Base-by-base conservation (phyloP, 148 eudicot genomes). In the Vaccinium corymbosum region DNA sequence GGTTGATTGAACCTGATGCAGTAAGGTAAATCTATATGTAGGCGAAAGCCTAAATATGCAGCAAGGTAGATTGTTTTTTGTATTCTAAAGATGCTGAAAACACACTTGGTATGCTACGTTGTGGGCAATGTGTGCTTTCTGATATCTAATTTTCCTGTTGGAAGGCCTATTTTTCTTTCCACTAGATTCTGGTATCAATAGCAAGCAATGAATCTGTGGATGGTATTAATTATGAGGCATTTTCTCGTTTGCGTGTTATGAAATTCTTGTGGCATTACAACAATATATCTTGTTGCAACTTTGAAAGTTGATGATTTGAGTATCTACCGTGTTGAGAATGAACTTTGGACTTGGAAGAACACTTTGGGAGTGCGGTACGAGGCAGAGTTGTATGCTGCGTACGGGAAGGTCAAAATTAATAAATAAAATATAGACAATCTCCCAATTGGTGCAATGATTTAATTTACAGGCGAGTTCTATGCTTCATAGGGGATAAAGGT, bases 1-100 rank as follows among this genome's bases (percentile, higher is more conserved):
- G 85, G 42, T 56, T 85, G 84, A 87, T 42, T 53, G 14, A 56
- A 80, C 80, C 51, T 66, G 75, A 16, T 64, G 35, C 53, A 12
- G 22, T 81, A 48, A 15, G n/a, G 32, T 20, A 80, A 48, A 62
- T 7, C 29, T 62, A 56, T 22, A n/a, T 38, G 74, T n/a, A 59
- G 64, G 7, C 29, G 19, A 5, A 52, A 32, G 25, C 81, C 50
- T 32, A 55, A 32, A 15, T 55, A 55, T 52, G 38, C 27, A 27
- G 27, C 27, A 27, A 27, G 27, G 27, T 27, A 27, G 13, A 25
- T 14, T 78, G 42, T 0, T 66, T 14, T 11, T 66, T 14, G 55
- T 55, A 12, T 55, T 12, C 3, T 53, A 3, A 17, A 38, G 6
- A 29, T 70, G 74, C 42, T 12, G 27, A 70, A 70, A 70, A 10